Evolutionary conservation across 305 asterid species (phyloP).

Genomic region (Rubia peregrina): DNA sequence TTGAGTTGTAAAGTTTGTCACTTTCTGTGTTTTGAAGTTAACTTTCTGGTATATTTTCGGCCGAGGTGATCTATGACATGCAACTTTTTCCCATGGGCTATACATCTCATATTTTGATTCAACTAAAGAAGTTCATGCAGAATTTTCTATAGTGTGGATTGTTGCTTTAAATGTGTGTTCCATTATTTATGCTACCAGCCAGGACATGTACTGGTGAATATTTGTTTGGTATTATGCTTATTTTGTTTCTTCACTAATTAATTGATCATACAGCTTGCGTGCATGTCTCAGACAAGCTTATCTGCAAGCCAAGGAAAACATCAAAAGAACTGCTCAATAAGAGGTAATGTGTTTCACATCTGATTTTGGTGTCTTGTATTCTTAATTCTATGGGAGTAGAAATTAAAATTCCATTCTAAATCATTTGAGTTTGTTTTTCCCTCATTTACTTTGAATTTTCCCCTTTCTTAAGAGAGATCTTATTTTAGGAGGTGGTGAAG

Average conservation of each 20-base stretch:
- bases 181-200: not conserved
- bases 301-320: constrained; percentile 80
- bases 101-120: not conserved
- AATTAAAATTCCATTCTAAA: not conserved
- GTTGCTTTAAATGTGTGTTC: not conserved
- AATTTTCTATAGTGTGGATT: not conserved
- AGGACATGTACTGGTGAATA: not conserved
- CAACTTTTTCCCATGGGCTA: not conserved
- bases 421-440: no score
- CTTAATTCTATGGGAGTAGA: not conserved
- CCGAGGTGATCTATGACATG: not conserved
- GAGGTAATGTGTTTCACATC: constrained; percentile 45
- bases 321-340: constrained; percentile 71
- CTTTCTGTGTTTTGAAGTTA: no score
- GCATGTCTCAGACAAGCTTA: constrained; percentile 65
- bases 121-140: not conserved
- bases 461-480: constrained; percentile 61
- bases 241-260: not conserved
- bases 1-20: no score
- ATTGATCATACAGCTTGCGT: constrained; percentile 46
- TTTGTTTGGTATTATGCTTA: no score
- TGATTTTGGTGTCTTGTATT: not conserved
- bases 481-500: constrained; percentile 95
- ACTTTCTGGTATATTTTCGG: no score
- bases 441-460: no score